Percentiles rank a stretch among this genome's conserved stretches.
phyloP scores from a whole-genome alignment of 148 eudicot genomes.

The Rhododendron ferrugineum region DNA sequence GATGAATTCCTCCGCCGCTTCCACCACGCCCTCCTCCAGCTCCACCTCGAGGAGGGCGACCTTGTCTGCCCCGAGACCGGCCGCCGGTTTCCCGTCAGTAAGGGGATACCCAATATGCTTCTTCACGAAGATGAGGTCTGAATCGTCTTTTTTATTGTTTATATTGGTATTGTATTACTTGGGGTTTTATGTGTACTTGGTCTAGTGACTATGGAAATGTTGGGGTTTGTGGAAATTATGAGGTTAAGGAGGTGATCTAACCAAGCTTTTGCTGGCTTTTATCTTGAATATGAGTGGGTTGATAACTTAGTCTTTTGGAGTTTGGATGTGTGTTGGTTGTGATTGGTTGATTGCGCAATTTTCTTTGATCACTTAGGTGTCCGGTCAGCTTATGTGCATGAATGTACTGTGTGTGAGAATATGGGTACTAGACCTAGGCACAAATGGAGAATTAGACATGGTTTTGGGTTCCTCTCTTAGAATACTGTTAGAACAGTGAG shows the following conservation, averaged over 20 bases:
- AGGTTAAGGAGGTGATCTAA: neutral
- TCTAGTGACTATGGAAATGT: neutral
- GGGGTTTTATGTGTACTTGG: neutral
- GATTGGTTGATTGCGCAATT: neutral
- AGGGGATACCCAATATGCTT: slow-evolving; percentile 72
- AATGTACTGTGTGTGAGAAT: neutral
- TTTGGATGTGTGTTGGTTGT: neutral
- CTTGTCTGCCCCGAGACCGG: slow-evolving; percentile 84
- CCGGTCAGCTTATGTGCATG: neutral
- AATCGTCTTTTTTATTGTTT: neutral
- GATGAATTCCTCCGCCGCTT: slow-evolving; percentile 40
- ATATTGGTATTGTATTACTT: neutral
- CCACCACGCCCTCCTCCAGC: slow-evolving; percentile 85
- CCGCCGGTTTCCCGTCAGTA: slow-evolving; percentile 47
- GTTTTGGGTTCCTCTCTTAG: neutral
- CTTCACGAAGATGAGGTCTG: slow-evolving; percentile 77
- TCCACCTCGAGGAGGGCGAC: slow-evolving; percentile 84
- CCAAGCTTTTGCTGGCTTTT: neutral
- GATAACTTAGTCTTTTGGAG: neutral
- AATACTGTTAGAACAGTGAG: neutral
- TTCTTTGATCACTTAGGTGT: too few species aligned
- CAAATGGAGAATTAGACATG: neutral
- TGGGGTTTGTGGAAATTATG: neutral
- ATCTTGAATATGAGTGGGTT: neutral
- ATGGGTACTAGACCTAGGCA: neutral